Conservation (phyloP, 805 yeast species). For the Metschnikowia chrysomelidarum region DNA sequence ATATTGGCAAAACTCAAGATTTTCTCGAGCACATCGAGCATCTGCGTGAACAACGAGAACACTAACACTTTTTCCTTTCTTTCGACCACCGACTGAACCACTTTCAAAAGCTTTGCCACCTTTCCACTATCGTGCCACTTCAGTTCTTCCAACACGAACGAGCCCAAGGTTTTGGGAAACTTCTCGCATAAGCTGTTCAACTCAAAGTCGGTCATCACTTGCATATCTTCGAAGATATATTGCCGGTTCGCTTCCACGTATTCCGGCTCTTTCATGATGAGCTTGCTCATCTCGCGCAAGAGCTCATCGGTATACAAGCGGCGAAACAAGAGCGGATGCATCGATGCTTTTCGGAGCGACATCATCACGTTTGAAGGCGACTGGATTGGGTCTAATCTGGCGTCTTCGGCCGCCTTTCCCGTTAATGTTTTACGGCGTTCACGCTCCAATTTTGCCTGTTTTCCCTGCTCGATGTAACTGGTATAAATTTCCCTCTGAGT, state of each 20-base stretch:
- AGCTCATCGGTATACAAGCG: slow-evolving; percentile 52
- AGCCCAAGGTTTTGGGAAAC: slow-evolving; percentile 64
- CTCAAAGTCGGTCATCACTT: slow-evolving; percentile 90
- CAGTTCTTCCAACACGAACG: slow-evolving; percentile 51
- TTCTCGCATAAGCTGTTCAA: slow-evolving; percentile 68
- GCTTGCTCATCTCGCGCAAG: slow-evolving; percentile 66
- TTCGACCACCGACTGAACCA: slow-evolving; percentile 56
- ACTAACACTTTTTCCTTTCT: slow-evolving; percentile 71
- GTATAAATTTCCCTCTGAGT: slow-evolving; percentile 61
- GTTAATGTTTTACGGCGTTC: slow-evolving; percentile 40
- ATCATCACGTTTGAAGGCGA: slow-evolving; percentile 71
- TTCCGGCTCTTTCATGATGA: slow-evolving; percentile 76
- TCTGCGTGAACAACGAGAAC: slow-evolving; percentile 91
- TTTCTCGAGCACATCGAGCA: slow-evolving; percentile 81
- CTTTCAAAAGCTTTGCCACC: slow-evolving; percentile 50
- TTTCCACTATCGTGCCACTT: slow-evolving; percentile 74
- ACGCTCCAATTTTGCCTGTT: slow-evolving; percentile 40
- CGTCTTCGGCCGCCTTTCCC: slow-evolving; percentile 34
- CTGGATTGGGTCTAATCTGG: slow-evolving; percentile 33
- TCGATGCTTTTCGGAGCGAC: slow-evolving; percentile 87
- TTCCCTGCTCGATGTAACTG: slow-evolving; percentile 49
- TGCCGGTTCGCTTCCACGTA: slow-evolving; percentile 75
- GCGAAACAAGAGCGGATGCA: slow-evolving; percentile 89
- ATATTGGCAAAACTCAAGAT: slow-evolving; percentile 63
- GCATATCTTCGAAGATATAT: slow-evolving; percentile 91